Base-by-base conservation (phyloP, 495 filamentous ascomycete genomes). In the Aspergillus funiculosus region DNA sequence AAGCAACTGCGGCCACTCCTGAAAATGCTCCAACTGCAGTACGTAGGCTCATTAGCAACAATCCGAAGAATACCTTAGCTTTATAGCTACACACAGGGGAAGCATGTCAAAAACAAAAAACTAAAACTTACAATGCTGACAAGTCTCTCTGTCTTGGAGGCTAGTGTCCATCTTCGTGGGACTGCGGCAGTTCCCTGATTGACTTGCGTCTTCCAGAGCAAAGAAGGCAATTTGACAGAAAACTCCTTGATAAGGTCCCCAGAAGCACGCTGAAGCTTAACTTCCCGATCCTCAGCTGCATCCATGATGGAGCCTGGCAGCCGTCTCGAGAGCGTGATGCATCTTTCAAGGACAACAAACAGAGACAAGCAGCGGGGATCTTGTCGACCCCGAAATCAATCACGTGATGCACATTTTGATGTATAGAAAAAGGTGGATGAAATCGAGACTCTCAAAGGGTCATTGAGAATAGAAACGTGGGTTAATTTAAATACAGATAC, bases 1-100 rank as follows among this genome's bases (percentile, higher is more conserved):
- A n/a, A 99, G 78, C 4, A 99, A 78, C 60, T 99, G 92, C 14
- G 92, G 91, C 54, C 87, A 84, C 68, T 96, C 92, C 73, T 95
- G 92, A 58, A 97, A 97, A 26, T 83, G 87, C 48, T 95, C 89
- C 24, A 98, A 74, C 73, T 94, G 63, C 64, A 64, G 22, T 4
- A 43, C 8, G 8, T 17, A 15, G 29, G 27, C 54, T 25, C 40
- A 47, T 36, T 41, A 54, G 40, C 38, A 20, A 34, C 4, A 34
- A 9, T 4, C 6, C 15, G 3, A 15, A 34, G n/a, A 34, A 9
- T 4, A 9, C 9, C 18, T 36, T 10, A 30, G 4, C 10, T 4
- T 30, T 30, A 30, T 9, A 3, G 3, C 10, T 30, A 13, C 14
- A 4, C 28, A 6, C 10, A 27, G 25, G 10, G 14, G 3, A 30